These are phyloP conservation scores for Clarkia xantiana DNA, from an alignment of 345 rosid genomes.

Conservation along the genomic window DNA sequence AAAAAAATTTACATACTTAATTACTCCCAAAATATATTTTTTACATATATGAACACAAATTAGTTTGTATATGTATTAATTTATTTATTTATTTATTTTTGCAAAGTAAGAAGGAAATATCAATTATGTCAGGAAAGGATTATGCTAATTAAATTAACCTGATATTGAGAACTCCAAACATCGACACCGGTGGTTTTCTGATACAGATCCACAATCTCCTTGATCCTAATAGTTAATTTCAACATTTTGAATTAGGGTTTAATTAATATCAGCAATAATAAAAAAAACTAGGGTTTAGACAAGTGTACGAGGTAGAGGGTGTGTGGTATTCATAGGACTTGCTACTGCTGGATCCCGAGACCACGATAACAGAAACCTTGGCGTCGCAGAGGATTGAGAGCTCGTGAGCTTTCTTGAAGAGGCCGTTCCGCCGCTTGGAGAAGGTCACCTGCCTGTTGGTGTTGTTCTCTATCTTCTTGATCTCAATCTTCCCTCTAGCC, in stretches of 20 bases:
- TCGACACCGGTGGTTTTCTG: constrained; percentile 4
- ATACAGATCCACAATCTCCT: constrained; percentile 7
- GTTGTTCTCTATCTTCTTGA: constrained; percentile 10
- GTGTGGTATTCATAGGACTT: constrained; percentile 8
- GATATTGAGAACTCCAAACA: constrained; percentile 5
- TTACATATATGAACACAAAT: too few relatives aligned
- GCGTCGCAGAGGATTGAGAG: constrained; percentile 13
- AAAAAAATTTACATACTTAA: too few relatives aligned
- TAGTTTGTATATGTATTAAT: too few relatives aligned
- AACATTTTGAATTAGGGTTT: neutral
- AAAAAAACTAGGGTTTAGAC: neutral
- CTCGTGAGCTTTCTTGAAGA: constrained; percentile 12
- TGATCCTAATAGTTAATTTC: neutral
- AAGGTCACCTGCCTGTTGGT: constrained; percentile 11
- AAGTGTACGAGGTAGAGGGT: constrained; percentile 7
- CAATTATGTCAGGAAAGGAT: too few relatives aligned
- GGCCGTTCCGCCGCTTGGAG: constrained; percentile 11
- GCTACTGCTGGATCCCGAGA: constrained; percentile 7
- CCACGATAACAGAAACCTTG: constrained; percentile 9
- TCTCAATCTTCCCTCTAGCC: constrained; percentile 11
- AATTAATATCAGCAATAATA: neutral
- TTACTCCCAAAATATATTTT: neutral
- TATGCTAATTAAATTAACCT: constrained; percentile 6
- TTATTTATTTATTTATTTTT: too few relatives aligned
- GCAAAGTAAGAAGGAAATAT: too few relatives aligned